These are phyloP conservation scores for Aspergillus felis DNA, from an alignment of 2,329 filamentous ascomycete genomes.

Conservation along the genomic window DNA sequence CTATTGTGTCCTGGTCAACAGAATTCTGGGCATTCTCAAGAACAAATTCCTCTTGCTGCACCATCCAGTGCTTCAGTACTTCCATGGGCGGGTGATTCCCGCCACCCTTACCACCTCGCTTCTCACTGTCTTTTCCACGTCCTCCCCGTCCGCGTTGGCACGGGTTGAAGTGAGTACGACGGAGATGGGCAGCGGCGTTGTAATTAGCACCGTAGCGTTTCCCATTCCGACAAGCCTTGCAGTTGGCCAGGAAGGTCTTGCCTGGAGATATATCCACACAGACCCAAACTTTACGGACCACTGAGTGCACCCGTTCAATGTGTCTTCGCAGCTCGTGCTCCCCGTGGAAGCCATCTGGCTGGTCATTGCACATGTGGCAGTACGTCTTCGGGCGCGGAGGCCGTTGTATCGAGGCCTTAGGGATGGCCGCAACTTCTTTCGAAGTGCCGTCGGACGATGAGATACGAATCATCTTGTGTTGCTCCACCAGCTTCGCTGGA, in stretches of 20 bases:
- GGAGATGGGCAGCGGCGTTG: constrained; percentile 86
- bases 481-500: constrained; percentile 29
- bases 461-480: constrained; percentile 50
- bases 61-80: constrained; percentile 58
- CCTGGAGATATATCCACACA: constrained; percentile 57
- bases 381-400: constrained; percentile 68
- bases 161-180: constrained; percentile 81
- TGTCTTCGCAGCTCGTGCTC: constrained; percentile 77
- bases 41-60: constrained; percentile 51
- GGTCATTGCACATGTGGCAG: constrained; percentile 66
- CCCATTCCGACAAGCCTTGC: constrained; percentile 72
- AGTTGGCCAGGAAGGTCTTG: constrained; percentile 67
- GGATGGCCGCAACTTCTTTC: constrained; percentile 52
- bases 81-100: constrained; percentile 61
- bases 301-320: constrained; percentile 62
- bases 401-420: constrained; percentile 57
- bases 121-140: constrained; percentile 55
- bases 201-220: constrained; percentile 91
- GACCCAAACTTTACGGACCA: constrained; percentile 58
- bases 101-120: constrained; percentile 58
- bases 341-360: constrained; percentile 76
- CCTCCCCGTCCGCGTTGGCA: constrained; percentile 54
- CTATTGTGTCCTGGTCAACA: constrained; percentile 21
- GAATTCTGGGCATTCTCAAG: constrained; percentile 29
- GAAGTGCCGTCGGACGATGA: constrained; percentile 51